A percentile compares a stretch with the other conserved stretches of the same genome.
Conservation (phyloP, 208 protist species). For the Crithidia brevicula region DNA sequence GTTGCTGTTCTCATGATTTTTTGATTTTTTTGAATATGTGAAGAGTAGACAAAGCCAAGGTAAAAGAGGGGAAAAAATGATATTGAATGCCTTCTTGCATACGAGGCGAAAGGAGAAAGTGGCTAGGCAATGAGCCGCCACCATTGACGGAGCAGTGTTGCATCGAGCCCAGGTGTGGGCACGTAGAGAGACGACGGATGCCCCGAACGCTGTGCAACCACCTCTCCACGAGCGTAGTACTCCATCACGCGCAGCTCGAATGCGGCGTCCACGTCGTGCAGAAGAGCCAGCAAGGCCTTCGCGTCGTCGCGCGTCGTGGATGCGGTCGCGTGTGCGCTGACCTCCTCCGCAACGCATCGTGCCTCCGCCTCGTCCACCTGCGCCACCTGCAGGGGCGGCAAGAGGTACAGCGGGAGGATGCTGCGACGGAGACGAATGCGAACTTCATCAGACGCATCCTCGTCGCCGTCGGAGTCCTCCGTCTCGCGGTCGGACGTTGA, state of each 20-base stretch:
- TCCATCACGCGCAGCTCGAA: slow-evolving; percentile 1
- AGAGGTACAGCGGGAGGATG: slow-evolving; percentile 13
- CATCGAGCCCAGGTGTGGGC: slow-evolving; percentile 26
- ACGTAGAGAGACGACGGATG: slow-evolving; percentile 14
- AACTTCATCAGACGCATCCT: background rate
- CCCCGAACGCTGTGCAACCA: background rate
- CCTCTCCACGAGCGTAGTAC: background rate
- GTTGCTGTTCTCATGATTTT: no score
- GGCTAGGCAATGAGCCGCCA: slow-evolving; percentile 9
- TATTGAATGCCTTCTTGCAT: background rate
- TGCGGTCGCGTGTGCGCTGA: background rate
- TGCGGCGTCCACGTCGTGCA: background rate
- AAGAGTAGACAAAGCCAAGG: background rate
- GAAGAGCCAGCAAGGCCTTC: background rate
- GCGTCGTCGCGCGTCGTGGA: background rate
- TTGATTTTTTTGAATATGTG: no score
- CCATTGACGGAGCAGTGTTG: slow-evolving; percentile 9
- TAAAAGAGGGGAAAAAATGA: background rate
- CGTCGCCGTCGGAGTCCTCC: background rate
- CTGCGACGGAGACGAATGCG: slow-evolving; percentile 15
- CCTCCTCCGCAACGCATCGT: background rate
- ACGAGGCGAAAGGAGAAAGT: background rate
- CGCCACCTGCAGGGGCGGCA: slow-evolving; percentile 19
- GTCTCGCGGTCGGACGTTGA: background rate
- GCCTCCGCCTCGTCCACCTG: slow-evolving; percentile 1